Percentiles rank a stretch among this genome's conserved stretches.
phyloP scores from a whole-genome alignment of 1,284 basidiomycete species.

The Leucoagaricus sp. region DNA sequence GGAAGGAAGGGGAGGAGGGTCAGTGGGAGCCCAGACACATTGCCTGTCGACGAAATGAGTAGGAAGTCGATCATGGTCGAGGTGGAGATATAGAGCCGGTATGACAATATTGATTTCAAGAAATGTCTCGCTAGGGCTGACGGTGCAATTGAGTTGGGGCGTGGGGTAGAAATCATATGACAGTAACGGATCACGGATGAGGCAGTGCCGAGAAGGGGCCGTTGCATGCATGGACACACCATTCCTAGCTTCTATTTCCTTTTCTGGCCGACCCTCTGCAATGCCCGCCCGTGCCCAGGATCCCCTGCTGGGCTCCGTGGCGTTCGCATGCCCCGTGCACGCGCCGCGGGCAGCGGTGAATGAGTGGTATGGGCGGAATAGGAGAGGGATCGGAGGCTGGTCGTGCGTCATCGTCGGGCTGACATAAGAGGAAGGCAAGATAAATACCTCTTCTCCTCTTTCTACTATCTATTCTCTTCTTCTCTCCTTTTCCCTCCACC shows the following conservation, averaged over 20 bases:
- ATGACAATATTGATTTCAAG: background rate
- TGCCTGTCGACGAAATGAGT: slow-evolving; percentile 8
- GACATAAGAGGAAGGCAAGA: slow-evolving; percentile 3
- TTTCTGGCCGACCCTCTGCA: no score
- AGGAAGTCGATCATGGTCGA: background rate
- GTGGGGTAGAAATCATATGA: background rate
- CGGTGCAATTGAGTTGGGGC: background rate
- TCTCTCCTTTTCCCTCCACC: slow-evolving; percentile 16
- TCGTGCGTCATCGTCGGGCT: slow-evolving; percentile 14
- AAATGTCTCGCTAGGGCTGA: slow-evolving; percentile 2
- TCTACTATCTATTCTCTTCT: slow-evolving; percentile 7
- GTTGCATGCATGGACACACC: background rate
- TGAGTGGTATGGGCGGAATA: background rate
- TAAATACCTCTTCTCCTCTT: slow-evolving; percentile 13
- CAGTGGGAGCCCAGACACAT: slow-evolving; percentile 13
- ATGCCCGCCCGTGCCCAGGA: no score
- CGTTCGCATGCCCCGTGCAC: no score
- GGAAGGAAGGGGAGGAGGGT: slow-evolving; percentile 40
- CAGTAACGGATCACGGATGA: background rate
- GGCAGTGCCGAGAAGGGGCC: background rate
- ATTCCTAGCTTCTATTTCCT: no score
- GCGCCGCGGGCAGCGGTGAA: background rate
- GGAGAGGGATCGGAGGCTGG: background rate
- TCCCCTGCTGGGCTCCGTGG: no score
- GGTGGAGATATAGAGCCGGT: background rate